Percentiles rank a stretch among this genome's conserved stretches.
These are phyloP conservation scores for Polygonum maritimum DNA, from an alignment of 148 eudicot species.

Conservation along the genomic window DNA sequence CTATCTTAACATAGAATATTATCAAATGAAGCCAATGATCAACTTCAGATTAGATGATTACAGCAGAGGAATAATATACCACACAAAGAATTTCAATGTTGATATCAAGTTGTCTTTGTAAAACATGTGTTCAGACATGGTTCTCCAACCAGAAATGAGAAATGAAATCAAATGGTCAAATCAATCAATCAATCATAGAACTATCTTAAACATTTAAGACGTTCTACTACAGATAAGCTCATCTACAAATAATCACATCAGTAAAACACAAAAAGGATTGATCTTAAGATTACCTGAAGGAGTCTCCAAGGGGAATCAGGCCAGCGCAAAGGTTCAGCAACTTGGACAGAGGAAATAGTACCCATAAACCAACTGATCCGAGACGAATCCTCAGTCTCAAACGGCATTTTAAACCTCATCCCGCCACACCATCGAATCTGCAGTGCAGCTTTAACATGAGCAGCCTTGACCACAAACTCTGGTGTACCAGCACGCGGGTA, in stretches of 20 bases:
- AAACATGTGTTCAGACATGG: slow-evolving; percentile 13
- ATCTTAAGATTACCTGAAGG: slow-evolving; percentile 55
- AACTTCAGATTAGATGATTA: background rate
- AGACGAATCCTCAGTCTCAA: slow-evolving; percentile 93
- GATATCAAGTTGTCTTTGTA: slow-evolving; percentile 5
- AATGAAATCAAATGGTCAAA: background rate
- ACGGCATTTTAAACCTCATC: slow-evolving; percentile 95
- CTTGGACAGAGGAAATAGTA: slow-evolving; percentile 74
- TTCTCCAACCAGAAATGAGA: background rate
- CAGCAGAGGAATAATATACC: slow-evolving; percentile 7
- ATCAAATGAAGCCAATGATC: background rate
- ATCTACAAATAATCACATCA: background rate
- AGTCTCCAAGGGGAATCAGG: slow-evolving; percentile 98
- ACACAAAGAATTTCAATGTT: background rate
- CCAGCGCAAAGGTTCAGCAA: slow-evolving; percentile 76
- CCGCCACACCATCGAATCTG: slow-evolving; percentile 79
- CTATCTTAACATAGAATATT: background rate
- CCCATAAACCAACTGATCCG: slow-evolving; percentile 98
- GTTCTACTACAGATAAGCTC: background rate
- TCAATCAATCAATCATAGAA: slow-evolving; percentile 1
- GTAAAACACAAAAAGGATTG: background rate
- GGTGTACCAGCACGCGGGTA: slow-evolving; percentile 96
- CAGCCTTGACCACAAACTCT: slow-evolving; percentile 78
- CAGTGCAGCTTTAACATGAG: slow-evolving; percentile 57
- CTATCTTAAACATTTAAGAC: background rate